A percentile compares a stretch with the other conserved stretches of the same genome.
phyloP scores from a whole-genome alignment of 2,329 filamentous ascomycete species.

The Colletotrichum coccodes region DNA sequence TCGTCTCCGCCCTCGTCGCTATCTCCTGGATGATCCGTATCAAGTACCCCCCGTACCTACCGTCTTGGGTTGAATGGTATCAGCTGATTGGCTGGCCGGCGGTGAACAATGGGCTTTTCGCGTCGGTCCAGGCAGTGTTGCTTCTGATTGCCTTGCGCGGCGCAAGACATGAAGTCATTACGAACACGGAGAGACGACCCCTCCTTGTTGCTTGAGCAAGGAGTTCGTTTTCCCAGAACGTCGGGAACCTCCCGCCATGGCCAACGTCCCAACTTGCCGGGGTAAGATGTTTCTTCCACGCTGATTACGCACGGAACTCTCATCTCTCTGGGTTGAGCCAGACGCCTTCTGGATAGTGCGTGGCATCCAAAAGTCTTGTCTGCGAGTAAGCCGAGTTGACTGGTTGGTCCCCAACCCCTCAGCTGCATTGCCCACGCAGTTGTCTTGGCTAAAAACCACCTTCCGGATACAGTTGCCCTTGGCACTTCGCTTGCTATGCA shows the following conservation, averaged over 20 bases:
- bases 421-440: constrained; percentile 9
- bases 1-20: neutral
- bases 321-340: neutral
- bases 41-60: neutral
- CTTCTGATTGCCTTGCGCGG: neutral
- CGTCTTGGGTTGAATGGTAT: constrained; percentile 13
- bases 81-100: constrained; percentile 20
- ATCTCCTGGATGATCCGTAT: constrained; percentile 9
- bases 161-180: neutral
- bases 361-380: neutral
- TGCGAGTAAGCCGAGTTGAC: neutral
- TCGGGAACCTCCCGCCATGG: no score
- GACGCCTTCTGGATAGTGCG: neutral
- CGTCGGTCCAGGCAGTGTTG: neutral
- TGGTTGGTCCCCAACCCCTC: neutral
- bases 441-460: constrained; percentile 24
- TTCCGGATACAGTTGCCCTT: constrained; percentile 17
- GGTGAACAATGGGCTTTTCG: neutral
- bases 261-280: no score
- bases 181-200: neutral
- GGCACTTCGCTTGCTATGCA: neutral
- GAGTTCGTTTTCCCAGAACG: no score
- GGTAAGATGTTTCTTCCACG: neutral
- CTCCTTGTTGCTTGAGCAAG: neutral
- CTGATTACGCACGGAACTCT: neutral